A percentile compares a stretch with the other conserved stretches of the same genome.
phyloP scores from a whole-genome alignment of 108 stramenopile genomes.

The Halocafeteria seosinensis region DNA sequence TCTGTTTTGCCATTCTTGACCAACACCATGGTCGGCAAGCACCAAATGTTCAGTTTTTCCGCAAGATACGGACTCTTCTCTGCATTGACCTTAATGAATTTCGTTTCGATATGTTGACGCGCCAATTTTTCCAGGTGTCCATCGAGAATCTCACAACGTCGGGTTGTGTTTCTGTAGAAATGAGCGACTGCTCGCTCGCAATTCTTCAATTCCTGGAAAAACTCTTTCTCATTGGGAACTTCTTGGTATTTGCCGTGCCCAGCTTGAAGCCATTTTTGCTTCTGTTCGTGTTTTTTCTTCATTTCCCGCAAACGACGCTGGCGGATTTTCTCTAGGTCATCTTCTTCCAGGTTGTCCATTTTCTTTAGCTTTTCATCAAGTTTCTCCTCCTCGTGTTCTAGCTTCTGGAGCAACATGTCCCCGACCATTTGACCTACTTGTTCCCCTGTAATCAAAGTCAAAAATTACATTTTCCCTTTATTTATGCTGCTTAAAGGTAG shows the following conservation, averaged over 20 bases:
- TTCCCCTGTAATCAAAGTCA: no score
- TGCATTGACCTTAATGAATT: slow-evolving; percentile 83
- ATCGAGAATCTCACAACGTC: slow-evolving; percentile 77
- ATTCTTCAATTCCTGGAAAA: slow-evolving; percentile 72
- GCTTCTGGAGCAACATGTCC: slow-evolving; percentile 10
- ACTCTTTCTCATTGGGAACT: slow-evolving; percentile 50
- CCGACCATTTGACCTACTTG: slow-evolving; percentile 1
- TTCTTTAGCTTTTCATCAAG: slow-evolving; percentile 9
- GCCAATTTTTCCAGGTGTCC: slow-evolving; percentile 62
- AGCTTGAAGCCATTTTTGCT: slow-evolving; percentile 40
- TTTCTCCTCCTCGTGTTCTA: slow-evolving; percentile 4
- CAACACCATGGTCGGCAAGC: slow-evolving; percentile 85
- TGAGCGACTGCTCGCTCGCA: slow-evolving; percentile 67
- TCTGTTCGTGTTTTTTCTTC: slow-evolving; percentile 45
- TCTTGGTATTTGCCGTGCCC: slow-evolving; percentile 76
- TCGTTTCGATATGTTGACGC: slow-evolving; percentile 67
- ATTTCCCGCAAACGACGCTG: slow-evolving; percentile 53
- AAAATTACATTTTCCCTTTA: no score
- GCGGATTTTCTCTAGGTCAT: slow-evolving; percentile 67
- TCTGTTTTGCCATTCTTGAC: slow-evolving; percentile 71
- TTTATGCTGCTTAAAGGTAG: no score
- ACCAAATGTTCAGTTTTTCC: slow-evolving; percentile 68
- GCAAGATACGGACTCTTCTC: slow-evolving; percentile 83
- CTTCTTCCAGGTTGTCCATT: slow-evolving; percentile 35
- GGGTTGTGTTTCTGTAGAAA: slow-evolving; percentile 75